Evolutionary conservation across 805 yeast genomes (phyloP), one percentile per base, ranked within the genome.

Genomic region (Starmera caribaea): DNA sequence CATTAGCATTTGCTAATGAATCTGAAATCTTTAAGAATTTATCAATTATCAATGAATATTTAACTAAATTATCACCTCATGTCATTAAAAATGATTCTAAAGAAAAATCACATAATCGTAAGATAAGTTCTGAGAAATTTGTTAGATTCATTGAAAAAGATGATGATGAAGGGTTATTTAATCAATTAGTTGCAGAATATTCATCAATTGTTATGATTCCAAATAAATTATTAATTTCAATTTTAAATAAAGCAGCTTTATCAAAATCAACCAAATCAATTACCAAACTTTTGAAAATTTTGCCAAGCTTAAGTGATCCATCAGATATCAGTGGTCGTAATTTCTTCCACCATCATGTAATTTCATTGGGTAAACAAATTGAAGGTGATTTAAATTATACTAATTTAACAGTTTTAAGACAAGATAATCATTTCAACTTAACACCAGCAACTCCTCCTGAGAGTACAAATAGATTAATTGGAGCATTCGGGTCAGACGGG

Each of bases 341-440:
- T 55, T 80, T 89, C 51, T 73, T 89, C 51, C 97, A 89, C 57
- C 86, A 85, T 47, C 82, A 80, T 51, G 77, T 89, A 17, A 79
- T 89, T 40, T 73, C 82, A 8, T 68, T 83, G 41, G 96, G 95
- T 5, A 79, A 86, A 51, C 75, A 75, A 38, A 69, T 65, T 40
- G 52, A 66, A 51, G 35, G 31, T 38, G 12, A 41, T 41, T 17
- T 15, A n/a, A 10, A 27, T 38, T 15, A 32, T 30, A 40, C 41
- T 16, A 26, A 38, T 24, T 16, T 37, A 14, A 39, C 42, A 8
- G 38, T 41, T 12, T 32, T 42, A 10, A 30, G 48, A 31, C 37
- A 45, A 29, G 32, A 45, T 9, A 43, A 43, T 27, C 38, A 37
- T 34, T 35, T 45, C 38, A 43, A 45, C 15, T 49, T 41, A 48